Evolutionary conservation across 73 alveolate genomes (phyloP).

Genomic region (Paraurostyla sp.): DNA sequence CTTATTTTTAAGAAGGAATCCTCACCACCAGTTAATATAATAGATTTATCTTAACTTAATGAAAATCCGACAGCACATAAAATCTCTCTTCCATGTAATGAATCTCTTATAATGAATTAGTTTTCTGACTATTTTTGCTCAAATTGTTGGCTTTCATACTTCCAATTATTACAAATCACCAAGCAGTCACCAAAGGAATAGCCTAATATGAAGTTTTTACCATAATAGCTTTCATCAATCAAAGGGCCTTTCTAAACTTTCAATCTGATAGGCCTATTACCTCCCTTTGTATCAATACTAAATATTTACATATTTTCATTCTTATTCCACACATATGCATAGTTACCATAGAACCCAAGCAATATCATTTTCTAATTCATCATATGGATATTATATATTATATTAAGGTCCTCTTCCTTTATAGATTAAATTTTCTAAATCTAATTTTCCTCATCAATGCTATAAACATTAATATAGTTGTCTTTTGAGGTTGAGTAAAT

Average conservation of each 20-base stretch:
- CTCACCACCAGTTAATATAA: constrained; percentile 64
- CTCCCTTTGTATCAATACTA: constrained; percentile 59
- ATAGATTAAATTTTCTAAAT: constrained; percentile 29
- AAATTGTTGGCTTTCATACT: neutral
- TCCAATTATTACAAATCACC: constrained; percentile 51
- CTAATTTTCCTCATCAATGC: neutral
- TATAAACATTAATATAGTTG: constrained; percentile 34
- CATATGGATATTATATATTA: constrained; percentile 20
- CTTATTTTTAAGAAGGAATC: constrained; percentile 46
- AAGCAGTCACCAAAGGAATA: constrained; percentile 51
- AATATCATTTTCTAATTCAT: constrained; percentile 40
- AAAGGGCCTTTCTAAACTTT: neutral
- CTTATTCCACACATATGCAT: constrained; percentile 50
- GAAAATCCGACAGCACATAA: constrained; percentile 32
- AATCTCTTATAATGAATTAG: constrained; percentile 3
- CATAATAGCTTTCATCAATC: constrained; percentile 28
- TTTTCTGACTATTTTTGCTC: neutral
- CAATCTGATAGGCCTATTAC: constrained; percentile 61
- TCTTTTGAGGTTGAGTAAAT: constrained; percentile 49
- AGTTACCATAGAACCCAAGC: constrained; percentile 51
- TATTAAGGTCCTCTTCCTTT: constrained; percentile 55
- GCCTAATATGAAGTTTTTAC: constrained; percentile 16
- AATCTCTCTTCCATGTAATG: constrained; percentile 64
- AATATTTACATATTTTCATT: constrained; percentile 45
- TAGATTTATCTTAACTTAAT: neutral